phyloP scores from a whole-genome alignment of 192 early-diverging fungal genomes.

The Coemansia erecta region DNA sequence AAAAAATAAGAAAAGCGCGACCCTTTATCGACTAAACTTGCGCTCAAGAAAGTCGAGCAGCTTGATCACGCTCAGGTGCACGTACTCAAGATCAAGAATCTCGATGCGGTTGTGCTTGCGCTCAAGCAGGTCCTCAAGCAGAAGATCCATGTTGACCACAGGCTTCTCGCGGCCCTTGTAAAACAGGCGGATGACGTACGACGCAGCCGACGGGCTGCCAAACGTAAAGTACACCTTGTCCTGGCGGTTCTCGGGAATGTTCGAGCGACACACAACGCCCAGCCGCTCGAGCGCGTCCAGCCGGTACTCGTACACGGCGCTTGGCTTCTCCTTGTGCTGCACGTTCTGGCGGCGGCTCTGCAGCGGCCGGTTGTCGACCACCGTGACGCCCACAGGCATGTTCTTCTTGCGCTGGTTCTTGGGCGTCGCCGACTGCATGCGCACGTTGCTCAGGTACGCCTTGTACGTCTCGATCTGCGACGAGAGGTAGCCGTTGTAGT shows the following conservation, averaged over 20 bases:
- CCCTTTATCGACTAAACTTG: slow-evolving; percentile 59
- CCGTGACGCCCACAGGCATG: slow-evolving; percentile 64
- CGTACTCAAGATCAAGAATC: slow-evolving; percentile 88
- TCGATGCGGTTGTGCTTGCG: slow-evolving; percentile 90
- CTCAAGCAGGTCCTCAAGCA: slow-evolving; percentile 78
- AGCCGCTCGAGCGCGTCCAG: slow-evolving; percentile 84
- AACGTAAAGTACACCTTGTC: slow-evolving; percentile 89
- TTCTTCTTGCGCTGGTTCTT: slow-evolving; percentile 61
- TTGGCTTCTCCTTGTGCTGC: slow-evolving; percentile 13
- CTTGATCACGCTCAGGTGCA: slow-evolving; percentile 83
- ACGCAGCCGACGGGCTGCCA: slow-evolving; percentile 80
- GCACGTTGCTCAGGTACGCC: slow-evolving; percentile 91
- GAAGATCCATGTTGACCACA: slow-evolving; percentile 94
- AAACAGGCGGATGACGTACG: slow-evolving; percentile 85
- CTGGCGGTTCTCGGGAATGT: slow-evolving; percentile 86
- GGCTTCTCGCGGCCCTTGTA: slow-evolving; percentile 91
- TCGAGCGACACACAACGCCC: slow-evolving; percentile 88
- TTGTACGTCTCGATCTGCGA: slow-evolving; percentile 92
- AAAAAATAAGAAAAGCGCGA: not conserved
- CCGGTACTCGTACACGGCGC: slow-evolving; percentile 67
- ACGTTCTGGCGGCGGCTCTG: slow-evolving; percentile 35
- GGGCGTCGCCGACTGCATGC: slow-evolving; percentile 61
- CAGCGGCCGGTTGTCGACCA: slow-evolving; percentile 40
- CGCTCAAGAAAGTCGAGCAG: slow-evolving; percentile 79
- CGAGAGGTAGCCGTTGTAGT: slow-evolving; percentile 90